Evolutionary conservation across 176 grass and related monocot species (phyloP).

Genomic region (Raddia guianensis): DNA sequence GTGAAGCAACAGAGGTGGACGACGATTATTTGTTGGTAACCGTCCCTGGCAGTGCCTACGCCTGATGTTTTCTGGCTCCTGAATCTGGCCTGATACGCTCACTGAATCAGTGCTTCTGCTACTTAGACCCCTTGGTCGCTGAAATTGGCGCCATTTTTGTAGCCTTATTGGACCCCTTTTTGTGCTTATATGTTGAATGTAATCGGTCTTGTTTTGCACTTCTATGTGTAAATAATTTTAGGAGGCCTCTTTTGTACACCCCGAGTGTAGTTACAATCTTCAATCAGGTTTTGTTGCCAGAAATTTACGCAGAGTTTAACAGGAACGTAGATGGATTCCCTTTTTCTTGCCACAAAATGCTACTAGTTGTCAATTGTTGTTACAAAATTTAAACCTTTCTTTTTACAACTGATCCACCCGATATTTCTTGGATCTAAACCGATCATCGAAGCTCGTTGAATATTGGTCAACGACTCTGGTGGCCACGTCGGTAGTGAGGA

Average conservation of each 20-base stretch:
- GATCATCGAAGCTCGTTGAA: no score
- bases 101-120: constrained; percentile 14
- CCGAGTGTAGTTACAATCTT: no score
- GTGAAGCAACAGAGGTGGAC: constrained; percentile 47
- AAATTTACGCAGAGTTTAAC: background rate
- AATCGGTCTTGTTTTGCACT: background rate
- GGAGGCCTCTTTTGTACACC: no score
- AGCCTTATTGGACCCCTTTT: background rate
- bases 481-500: no score
- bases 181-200: constrained; percentile 12
- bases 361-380: background rate
- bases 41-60: constrained; percentile 94
- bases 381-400: no score
- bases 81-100: background rate
- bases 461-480: no score
- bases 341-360: background rate
- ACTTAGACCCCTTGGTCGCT: background rate
- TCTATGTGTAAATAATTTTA: background rate
- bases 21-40: constrained; percentile 46
- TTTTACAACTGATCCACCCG: no score
- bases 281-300: background rate
- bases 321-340: background rate
- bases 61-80: constrained; percentile 27
- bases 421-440: no score
- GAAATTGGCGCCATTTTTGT: background rate